phyloP scores from a whole-genome alignment of 2,329 filamentous ascomycete genomes.

The Sporothrix pallida region DNA sequence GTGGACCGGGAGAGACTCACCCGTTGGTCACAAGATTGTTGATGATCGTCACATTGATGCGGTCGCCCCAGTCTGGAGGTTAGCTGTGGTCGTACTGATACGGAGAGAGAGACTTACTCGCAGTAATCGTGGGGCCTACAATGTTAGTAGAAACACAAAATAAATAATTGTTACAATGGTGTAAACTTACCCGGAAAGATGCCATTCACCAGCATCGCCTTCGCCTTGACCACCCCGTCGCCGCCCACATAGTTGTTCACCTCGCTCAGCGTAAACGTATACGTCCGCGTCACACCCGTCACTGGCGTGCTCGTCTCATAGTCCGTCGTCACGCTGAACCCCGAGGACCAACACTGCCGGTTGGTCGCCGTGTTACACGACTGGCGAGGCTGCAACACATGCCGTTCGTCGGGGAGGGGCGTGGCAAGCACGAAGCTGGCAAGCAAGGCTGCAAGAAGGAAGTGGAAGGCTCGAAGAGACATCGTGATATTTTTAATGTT shows the following conservation, averaged over 20 bases:
- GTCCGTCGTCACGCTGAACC: conserved; percentile 40
- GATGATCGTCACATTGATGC: conserved; percentile 64
- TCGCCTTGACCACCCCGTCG: conserved; percentile 37
- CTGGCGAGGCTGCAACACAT: conserved; percentile 16
- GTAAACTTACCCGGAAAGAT: conserved; percentile 5
- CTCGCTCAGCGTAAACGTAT: conserved; percentile 37
- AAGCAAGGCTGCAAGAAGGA: neutral
- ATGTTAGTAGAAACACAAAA: too few relatives aligned
- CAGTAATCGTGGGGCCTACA: neutral
- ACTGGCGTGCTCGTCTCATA: conserved; percentile 37
- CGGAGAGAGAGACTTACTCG: neutral
- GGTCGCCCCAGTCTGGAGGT: conserved; percentile 54
- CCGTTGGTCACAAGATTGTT: conserved; percentile 62
- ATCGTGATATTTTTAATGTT: neutral
- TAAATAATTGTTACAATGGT: too few relatives aligned
- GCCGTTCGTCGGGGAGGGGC: neutral
- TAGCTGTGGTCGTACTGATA: neutral
- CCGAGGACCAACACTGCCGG: conserved; percentile 38
- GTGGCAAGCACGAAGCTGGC: neutral
- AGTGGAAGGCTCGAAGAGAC: neutral
- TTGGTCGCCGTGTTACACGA: conserved; percentile 35
- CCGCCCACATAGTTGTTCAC: conserved; percentile 37
- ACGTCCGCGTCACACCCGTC: conserved; percentile 37
- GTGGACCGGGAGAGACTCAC: conserved; percentile 50
- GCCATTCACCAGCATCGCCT: conserved; percentile 40